Base-by-base conservation (phyloP, 2,329 filamentous ascomycete species). In the Harringtonia aguacate region DNA sequence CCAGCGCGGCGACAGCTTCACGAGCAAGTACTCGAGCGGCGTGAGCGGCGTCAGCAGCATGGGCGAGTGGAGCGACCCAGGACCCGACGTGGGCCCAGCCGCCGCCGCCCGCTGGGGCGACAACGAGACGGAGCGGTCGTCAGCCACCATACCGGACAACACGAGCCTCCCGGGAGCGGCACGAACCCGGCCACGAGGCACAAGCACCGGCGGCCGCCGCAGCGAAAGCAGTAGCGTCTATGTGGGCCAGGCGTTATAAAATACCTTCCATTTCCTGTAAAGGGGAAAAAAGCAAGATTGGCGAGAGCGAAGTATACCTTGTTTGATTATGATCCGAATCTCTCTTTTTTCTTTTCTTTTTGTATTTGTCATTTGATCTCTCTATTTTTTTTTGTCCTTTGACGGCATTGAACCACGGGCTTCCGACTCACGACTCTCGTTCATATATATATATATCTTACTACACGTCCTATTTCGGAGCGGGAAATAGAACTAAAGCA, bases 31-130 rank as follows among this genome's bases (percentile, higher is more conserved):
- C 55, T 69, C 67, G 22, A 75, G 71, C 51, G 70, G 71, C 35
- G 56, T 68, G 18, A 75, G 71, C 51, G 70, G 70, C 34, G 56
- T 68, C 9, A 72, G 64, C 9, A 72, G 64, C 24, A 51, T 66
- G 50, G 60, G 58, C 39, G 66, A 65, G 24, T 76, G 65, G 71
- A 70, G 68, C 43, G 73, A 75, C 44, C 72, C 73, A 0, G 73
- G 72, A 0, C 72, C 72, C 3, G 73, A 77, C 48, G 62, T 77
- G 1, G 72, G 72, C n/a, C n/a, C n/a, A 0, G 64, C 66, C 0
- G 61, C 55, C 4, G 56, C 53, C 22, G 48, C 45, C 36, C 49
- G 61, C 40, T 55, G 56, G 55, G 58, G 59, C 37, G 57, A 58
- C 34, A 52, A 36, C 34, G 14, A 17, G 17, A 24, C 17, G 31